Percentiles rank a stretch among this genome's conserved stretches.
phyloP scores from a whole-genome alignment of 2,329 filamentous ascomycete genomes.

The Talaromyces sp. region DNA sequence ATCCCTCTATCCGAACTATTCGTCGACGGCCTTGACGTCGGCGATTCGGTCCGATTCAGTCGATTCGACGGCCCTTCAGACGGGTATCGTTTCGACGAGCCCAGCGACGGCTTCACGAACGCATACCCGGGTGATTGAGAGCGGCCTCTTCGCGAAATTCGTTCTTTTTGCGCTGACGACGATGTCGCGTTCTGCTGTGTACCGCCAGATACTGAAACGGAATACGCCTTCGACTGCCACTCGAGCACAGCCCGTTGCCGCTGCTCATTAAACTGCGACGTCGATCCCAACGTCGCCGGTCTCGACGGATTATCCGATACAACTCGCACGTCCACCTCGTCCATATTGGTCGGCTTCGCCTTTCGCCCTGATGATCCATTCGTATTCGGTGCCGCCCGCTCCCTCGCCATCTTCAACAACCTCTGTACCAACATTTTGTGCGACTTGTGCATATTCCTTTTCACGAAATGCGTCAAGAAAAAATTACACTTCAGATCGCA shows the following conservation, averaged over 20 bases:
- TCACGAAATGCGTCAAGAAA: slow-evolving; percentile 70
- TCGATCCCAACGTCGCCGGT: not conserved
- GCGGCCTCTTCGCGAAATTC: not conserved
- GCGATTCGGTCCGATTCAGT: slow-evolving; percentile 1
- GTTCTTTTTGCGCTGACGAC: not conserved
- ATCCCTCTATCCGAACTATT: not conserved
- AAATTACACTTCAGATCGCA: slow-evolving; percentile 77
- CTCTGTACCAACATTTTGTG: slow-evolving; percentile 65
- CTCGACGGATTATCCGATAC: not conserved
- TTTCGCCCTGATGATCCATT: not conserved
- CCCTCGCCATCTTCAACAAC: slow-evolving; percentile 50
- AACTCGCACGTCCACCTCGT: not conserved
- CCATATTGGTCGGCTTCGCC: not conserved
- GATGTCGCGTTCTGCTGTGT: not conserved
- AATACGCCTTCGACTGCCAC: slow-evolving; percentile 13
- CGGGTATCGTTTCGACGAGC: slow-evolving; percentile 9
- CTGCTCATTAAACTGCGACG: slow-evolving; percentile 9
- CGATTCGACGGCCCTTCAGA: slow-evolving; percentile 1
- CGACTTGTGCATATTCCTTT: slow-evolving; percentile 73
- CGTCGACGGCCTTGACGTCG: not conserved
- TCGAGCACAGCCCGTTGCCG: slow-evolving; percentile 11
- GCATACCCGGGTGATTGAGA: slow-evolving; percentile 9
- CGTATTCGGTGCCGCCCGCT: slow-evolving; percentile 18
- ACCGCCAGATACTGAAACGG: slow-evolving; percentile 14
- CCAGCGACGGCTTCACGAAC: slow-evolving; percentile 1